phyloP scores from a whole-genome alignment of 2,329 filamentous ascomycete genomes.

The Aspergillaceae sp. region DNA sequence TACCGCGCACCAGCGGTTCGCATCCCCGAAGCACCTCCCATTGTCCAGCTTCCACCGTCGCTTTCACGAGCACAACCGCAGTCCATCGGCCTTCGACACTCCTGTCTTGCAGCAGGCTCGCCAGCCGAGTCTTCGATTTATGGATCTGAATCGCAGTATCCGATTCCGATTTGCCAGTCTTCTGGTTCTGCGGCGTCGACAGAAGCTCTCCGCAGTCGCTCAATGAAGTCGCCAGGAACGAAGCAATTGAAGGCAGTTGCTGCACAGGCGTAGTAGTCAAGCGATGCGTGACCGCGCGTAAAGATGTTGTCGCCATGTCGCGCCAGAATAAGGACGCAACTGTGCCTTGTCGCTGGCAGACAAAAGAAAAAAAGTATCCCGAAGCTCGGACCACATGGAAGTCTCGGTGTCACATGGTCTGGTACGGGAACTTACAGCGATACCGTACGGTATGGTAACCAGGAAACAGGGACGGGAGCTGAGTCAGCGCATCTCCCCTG shows the following conservation, averaged over 20 bases:
- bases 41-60: constrained; percentile 70
- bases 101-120: constrained; percentile 68
- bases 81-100: constrained; percentile 66
- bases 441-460: no score
- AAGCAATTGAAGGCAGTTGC: constrained; percentile 65
- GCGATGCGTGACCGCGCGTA: constrained; percentile 38
- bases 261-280: constrained; percentile 63
- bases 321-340: no score
- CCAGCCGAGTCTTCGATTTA: constrained; percentile 70
- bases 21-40: constrained; percentile 70
- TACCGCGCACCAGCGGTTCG: constrained; percentile 66
- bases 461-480: constrained; percentile 1
- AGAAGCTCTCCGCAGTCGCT: constrained; percentile 51
- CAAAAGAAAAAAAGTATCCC: constrained; percentile 3
- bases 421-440: constrained; percentile 11
- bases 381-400: constrained; percentile 22
- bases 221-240: constrained; percentile 54
- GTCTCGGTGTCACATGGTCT: constrained; percentile 13
- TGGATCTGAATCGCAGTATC: constrained; percentile 66
- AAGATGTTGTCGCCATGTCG: constrained; percentile 24
- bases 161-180: constrained; percentile 53
- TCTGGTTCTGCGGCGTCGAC: constrained; percentile 51
- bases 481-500: constrained; percentile 13
- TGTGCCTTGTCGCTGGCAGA: no score
- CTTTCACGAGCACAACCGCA: constrained; percentile 70